Percentiles rank a stretch among this genome's conserved stretches.
phyloP scores from a whole-genome alignment of 805 yeast species.

The Ogataea methylovora region DNA sequence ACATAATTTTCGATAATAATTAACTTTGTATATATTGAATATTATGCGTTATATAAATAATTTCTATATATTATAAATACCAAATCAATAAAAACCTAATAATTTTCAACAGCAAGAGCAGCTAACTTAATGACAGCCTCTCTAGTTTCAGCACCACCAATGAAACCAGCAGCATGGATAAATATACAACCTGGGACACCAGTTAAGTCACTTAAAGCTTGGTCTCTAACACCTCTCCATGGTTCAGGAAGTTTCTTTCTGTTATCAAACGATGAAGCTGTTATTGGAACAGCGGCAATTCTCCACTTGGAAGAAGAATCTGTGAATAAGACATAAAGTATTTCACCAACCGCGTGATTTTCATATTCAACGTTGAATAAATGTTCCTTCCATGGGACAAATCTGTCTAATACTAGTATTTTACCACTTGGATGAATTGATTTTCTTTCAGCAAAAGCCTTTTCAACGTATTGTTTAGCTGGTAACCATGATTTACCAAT shows the following conservation, averaged over 20 bases:
- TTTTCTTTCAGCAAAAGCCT: conserved; percentile 58
- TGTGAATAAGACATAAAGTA: conserved; percentile 71
- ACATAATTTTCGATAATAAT: too few relatives aligned
- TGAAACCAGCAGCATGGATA: conserved; percentile 94
- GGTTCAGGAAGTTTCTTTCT: conserved; percentile 83
- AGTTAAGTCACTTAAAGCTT: conserved; percentile 57
- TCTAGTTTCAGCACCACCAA: conserved; percentile 82
- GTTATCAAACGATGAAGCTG: conserved; percentile 70
- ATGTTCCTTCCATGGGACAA: conserved; percentile 96
- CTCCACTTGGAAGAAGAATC: conserved; percentile 76
- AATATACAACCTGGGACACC: conserved; percentile 89
- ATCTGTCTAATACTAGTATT: conserved; percentile 63
- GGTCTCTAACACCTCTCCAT: conserved; percentile 96
- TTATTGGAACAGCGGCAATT: conserved; percentile 86
- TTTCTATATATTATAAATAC: background rate
- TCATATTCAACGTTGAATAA: conserved; percentile 65
- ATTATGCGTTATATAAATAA: too few relatives aligned
- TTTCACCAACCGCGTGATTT: conserved; percentile 43
- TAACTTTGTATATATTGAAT: too few relatives aligned
- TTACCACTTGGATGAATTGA: conserved; percentile 63
- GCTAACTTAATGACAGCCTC: conserved; percentile 81
- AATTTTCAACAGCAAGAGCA: conserved; percentile 25
- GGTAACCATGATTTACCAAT: conserved; percentile 89
- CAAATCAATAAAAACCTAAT: background rate
- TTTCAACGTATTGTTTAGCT: conserved; percentile 68